These are phyloP conservation scores for Tarenaya hassleriana DNA, from an alignment of 345 rosid species.

Conservation along the genomic window DNA sequence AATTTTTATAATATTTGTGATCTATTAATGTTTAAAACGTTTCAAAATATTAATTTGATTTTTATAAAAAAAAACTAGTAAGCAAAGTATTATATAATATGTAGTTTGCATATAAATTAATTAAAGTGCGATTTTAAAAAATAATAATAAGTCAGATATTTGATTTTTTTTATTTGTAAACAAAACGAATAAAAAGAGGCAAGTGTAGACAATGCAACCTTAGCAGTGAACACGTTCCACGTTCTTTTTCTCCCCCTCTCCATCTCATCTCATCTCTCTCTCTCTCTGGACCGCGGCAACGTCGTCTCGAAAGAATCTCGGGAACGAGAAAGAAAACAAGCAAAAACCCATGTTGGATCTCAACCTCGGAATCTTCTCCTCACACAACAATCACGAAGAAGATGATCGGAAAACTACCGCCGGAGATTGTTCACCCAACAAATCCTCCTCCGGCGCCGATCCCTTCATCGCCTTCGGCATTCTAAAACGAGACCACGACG, in stretches of 20 bases:
- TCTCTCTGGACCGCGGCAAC: conserved; percentile 13
- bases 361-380: conserved; percentile 25
- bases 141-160: background rate
- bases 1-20: no score
- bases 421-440: conserved; percentile 16
- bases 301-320: conserved; percentile 24
- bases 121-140: conserved; percentile 7
- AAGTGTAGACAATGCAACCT: conserved; percentile 34
- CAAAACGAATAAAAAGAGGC: conserved; percentile 21
- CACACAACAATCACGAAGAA: background rate
- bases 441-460: conserved; percentile 13
- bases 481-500: conserved; percentile 28
- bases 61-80: no score
- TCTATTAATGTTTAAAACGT: no score
- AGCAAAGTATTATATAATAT: no score
- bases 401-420: conserved; percentile 21
- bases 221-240: conserved; percentile 39
- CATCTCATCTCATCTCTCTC: background rate
- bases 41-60: no score
- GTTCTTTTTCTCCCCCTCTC: conserved; percentile 29
- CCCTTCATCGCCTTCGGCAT: conserved; percentile 26
- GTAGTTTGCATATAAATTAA: no score
- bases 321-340: conserved; percentile 23
- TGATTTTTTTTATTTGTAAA: background rate
- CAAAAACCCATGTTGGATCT: conserved; percentile 26